Conservation (phyloP, 1,284 basidiomycete genomes). For the Cutaneotrichosporon mucoides region DNA sequence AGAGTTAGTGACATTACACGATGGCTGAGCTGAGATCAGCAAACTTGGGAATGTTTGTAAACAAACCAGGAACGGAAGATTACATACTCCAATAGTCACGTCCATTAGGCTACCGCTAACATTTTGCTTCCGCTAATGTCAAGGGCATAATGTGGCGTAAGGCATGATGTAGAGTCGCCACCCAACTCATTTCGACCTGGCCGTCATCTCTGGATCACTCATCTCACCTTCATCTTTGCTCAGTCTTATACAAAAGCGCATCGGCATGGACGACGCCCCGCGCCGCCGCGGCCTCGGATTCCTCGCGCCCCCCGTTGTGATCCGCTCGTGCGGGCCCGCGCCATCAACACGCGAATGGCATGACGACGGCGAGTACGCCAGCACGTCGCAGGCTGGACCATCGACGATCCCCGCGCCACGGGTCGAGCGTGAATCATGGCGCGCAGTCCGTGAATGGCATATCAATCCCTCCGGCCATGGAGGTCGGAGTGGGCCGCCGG, state of each 20-base stretch:
- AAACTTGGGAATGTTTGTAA: neutral
- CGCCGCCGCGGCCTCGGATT: conserved; percentile 17
- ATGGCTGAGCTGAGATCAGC: too few relatives aligned
- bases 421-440: conserved; percentile 11
- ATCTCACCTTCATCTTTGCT: too few relatives aligned
- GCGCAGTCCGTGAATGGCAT: conserved; percentile 39
- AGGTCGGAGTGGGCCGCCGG: conserved; percentile 23
- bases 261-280: neutral
- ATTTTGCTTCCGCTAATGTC: neutral
- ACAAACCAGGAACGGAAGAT: too few relatives aligned
- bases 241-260: too few relatives aligned
- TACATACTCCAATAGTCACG: too few relatives aligned
- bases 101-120: too few relatives aligned
- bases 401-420: neutral
- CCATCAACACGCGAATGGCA: conserved; percentile 5
- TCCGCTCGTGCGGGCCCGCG: conserved; percentile 20
- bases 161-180: neutral
- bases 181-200: neutral
- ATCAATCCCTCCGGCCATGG: conserved; percentile 38
- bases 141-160: too few relatives aligned
- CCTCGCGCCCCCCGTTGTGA: conserved; percentile 28
- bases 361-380: conserved; percentile 4
- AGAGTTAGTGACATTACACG: too few relatives aligned
- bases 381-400: neutral
- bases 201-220: neutral